A percentile compares a stretch with the other conserved stretches of the same genome.
Evolutionary conservation across 345 rosid genomes (phyloP).

Genomic region (Murraya koenigii): DNA sequence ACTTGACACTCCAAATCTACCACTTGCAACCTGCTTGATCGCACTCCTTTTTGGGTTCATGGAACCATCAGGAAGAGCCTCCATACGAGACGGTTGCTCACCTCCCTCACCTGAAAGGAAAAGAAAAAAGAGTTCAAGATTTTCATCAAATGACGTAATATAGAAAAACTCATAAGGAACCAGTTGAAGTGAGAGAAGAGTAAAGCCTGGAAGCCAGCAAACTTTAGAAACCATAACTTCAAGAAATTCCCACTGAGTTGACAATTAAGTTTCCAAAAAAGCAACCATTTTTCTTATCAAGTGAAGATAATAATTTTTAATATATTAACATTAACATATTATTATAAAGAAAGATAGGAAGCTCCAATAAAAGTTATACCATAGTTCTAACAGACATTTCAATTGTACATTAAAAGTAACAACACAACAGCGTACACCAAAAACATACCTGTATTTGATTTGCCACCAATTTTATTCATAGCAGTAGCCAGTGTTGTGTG

Average conservation of each 20-base stretch:
- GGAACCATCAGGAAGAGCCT: conserved; percentile 87
- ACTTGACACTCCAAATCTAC: conserved; percentile 99
- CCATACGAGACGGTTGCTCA: conserved; percentile 97
- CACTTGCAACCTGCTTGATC: conserved; percentile 99
- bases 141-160: neutral
- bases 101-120: conserved; percentile 89
- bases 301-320: neutral
- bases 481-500: conserved; percentile 86
- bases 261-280: no score
- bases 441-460: conserved; percentile 88
- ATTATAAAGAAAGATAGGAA: neutral
- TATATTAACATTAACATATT: neutral
- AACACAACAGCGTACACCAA: neutral
- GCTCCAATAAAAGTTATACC: neutral
- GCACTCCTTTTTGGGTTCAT: conserved; percentile 93
- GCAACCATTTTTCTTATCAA: neutral
- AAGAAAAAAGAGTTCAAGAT: conserved; percentile 13
- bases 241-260: neutral
- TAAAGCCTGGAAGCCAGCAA: neutral
- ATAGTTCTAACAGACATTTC: neutral
- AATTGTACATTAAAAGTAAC: neutral
- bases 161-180: neutral
- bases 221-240: neutral
- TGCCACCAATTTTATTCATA: conserved; percentile 94
- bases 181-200: neutral